phyloP scores from a whole-genome alignment of 768 basidiomycete genomes.

The Boletus vinaceobasis region DNA sequence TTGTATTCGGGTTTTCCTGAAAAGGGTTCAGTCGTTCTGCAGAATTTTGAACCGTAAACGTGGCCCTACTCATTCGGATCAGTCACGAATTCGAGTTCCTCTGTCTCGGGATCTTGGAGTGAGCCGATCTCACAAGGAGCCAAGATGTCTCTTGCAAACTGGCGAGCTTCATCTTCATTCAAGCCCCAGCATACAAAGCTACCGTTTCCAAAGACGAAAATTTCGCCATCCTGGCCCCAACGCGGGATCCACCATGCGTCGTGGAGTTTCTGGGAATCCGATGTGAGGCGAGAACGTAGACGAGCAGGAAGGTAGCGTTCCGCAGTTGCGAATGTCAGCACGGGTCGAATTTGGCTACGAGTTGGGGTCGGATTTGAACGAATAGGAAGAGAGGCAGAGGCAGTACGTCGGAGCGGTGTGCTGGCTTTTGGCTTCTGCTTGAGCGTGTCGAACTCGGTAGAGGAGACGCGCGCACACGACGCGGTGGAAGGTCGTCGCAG shows the following conservation, averaged over 20 bases:
- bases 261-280: slow-evolving; percentile 57
- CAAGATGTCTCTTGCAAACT: slow-evolving; percentile 64
- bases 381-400: slow-evolving; percentile 81
- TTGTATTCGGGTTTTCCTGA: slow-evolving; percentile 79
- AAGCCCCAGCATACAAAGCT: slow-evolving; percentile 91
- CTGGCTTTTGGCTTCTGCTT: slow-evolving; percentile 79
- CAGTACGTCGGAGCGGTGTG: slow-evolving; percentile 77
- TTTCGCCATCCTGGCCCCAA: slow-evolving; percentile 72
- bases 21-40: slow-evolving; percentile 7
- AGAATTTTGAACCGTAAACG: not conserved
- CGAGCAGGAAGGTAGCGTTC: slow-evolving; percentile 74
- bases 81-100: slow-evolving; percentile 89
- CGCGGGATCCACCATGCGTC: slow-evolving; percentile 79
- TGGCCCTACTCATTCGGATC: slow-evolving; percentile 75
- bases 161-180: slow-evolving; percentile 66
- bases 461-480: slow-evolving; percentile 11
- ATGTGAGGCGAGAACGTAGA: slow-evolving; percentile 54
- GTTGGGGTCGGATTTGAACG: slow-evolving; percentile 86
- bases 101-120: slow-evolving; percentile 71
- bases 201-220: slow-evolving; percentile 87
- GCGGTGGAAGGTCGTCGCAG: not conserved
- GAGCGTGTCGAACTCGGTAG: slow-evolving; percentile 18
- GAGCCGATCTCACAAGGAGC: slow-evolving; percentile 58
- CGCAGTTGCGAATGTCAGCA: slow-evolving; percentile 81
- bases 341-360: slow-evolving; percentile 67